Base-by-base conservation (phyloP, 495 filamentous ascomycete species). In the Talaromyces nanjingensis region DNA sequence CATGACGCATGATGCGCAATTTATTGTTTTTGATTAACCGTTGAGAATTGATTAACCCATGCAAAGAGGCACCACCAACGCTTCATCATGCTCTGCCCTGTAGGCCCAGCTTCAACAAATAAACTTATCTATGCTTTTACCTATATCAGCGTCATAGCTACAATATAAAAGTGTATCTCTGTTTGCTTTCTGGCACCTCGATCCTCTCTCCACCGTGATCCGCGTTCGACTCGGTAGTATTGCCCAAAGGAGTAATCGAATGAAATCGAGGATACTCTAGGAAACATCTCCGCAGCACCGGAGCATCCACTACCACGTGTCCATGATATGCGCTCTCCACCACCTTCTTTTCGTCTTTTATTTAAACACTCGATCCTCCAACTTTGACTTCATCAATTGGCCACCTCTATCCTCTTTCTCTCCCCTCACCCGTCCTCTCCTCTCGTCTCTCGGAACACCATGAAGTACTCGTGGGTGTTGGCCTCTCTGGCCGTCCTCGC, bases 401-500 rank as follows among this genome's bases (percentile, higher is more conserved):
- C n/a, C 53, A 14, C 12, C 11, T 27, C 53, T 56, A 18, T 52
- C 47, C 24, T 6, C 37, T 42, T 2, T n/a, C 11, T 42, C 37
- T 42, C 20, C 9, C 20, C 49, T 22, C 49, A 24, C 11, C 22
- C 18, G 22, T 56, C 53, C 18, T 16, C 2, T 1, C 29, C 20
- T 54, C 52, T 54, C 52, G 49, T 56, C 53, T 29, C 12, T 31
- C 22, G 5, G 1, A 14, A 56, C 53, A 56, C 27, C 53, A 56
- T 56, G 53, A 56, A 56, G 53, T 56, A 25, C 53, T 56, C 53
- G 4, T 56, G 53, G 53, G 53, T 29, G 12, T 56, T 56, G 53
- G 27, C 53, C 22, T 14, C 53, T 14, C 5, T 56, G 53, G 53
- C 53, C 12, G 53, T 56, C 24, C 53, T 56, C 53, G 53, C 27